Conservation (phyloP, 2,329 filamentous ascomycete genomes). For the Phaeophleospora eucalypticola region DNA sequence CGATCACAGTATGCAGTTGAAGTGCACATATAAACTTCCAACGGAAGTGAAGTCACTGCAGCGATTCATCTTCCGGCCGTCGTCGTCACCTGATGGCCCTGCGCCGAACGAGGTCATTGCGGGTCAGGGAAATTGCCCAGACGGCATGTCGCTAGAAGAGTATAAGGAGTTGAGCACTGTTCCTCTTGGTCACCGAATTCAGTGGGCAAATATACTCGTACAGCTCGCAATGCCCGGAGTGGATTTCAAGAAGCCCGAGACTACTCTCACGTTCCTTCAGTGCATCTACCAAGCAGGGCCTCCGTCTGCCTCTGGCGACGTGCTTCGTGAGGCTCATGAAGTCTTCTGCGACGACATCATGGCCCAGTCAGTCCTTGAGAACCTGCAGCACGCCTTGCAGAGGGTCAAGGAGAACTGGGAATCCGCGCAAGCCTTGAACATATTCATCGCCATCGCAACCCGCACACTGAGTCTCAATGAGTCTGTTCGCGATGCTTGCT, state of each 20-base stretch:
- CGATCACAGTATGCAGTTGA: constrained; percentile 9
- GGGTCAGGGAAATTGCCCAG: constrained; percentile 47
- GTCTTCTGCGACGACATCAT: constrained; percentile 44
- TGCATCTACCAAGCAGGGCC: constrained; percentile 56
- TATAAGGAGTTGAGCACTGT: constrained; percentile 50
- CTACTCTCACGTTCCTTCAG: constrained; percentile 47
- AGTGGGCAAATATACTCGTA: constrained; percentile 47
- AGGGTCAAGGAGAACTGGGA: constrained; percentile 29
- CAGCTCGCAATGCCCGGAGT: constrained; percentile 53
- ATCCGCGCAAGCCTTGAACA: constrained; percentile 20
- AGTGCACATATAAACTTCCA: constrained; percentile 39
- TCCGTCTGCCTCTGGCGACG: constrained; percentile 19
- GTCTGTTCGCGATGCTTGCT: neutral
- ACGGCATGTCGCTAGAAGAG: constrained; percentile 47
- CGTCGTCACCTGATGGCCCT: constrained; percentile 13
- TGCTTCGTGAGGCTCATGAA: constrained; percentile 46
- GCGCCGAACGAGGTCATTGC: constrained; percentile 37
- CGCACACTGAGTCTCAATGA: constrained; percentile 23
- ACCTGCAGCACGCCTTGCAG: constrained; percentile 12
- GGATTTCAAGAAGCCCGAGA: constrained; percentile 56
- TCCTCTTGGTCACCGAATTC: constrained; percentile 42
- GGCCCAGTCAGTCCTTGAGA: constrained; percentile 8
- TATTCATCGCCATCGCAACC: constrained; percentile 19
- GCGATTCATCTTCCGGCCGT: constrained; percentile 31
- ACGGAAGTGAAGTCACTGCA: constrained; percentile 31